A percentile compares a stretch with the other conserved stretches of the same genome.
phyloP scores from a whole-genome alignment of 1,284 basidiomycete genomes.

The Afroboletus lepidellus region DNA sequence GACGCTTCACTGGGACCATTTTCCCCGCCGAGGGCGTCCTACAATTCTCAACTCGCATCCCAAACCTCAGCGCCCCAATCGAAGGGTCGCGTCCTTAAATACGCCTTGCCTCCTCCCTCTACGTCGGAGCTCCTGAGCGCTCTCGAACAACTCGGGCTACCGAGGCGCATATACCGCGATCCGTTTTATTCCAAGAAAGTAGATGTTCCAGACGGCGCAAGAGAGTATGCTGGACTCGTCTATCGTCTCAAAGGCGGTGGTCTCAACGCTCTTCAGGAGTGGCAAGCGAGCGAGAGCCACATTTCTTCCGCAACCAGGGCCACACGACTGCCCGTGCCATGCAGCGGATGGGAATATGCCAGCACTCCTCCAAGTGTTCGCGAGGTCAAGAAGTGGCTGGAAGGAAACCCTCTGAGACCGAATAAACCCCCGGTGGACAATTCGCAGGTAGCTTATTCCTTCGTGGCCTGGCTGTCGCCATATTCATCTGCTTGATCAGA shows the following conservation, averaged over 20 bases:
- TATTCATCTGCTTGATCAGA: slow-evolving; percentile 43
- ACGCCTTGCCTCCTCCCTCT: slow-evolving; percentile 56
- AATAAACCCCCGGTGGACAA: neutral
- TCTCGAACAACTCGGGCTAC: slow-evolving; percentile 53
- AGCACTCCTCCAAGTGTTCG: slow-evolving; percentile 57
- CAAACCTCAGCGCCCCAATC: slow-evolving; percentile 1
- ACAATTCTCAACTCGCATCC: slow-evolving; percentile 10
- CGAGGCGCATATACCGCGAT: slow-evolving; percentile 65
- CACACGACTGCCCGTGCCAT: slow-evolving; percentile 4
- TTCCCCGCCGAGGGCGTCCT: slow-evolving; percentile 20
- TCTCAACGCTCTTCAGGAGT: slow-evolving; percentile 51
- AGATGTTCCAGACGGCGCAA: slow-evolving; percentile 69
- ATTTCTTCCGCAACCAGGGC: slow-evolving; percentile 1
- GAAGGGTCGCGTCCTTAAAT: slow-evolving; percentile 35
- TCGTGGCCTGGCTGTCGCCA: neutral
- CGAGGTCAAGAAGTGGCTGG: slow-evolving; percentile 50
- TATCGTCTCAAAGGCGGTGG: slow-evolving; percentile 70
- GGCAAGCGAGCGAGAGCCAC: slow-evolving; percentile 35
- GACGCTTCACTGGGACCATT: neutral
- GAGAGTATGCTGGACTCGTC: slow-evolving; percentile 80
- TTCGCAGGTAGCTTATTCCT: slow-evolving; percentile 46
- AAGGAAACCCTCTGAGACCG: neutral
- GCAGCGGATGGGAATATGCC: slow-evolving; percentile 77
- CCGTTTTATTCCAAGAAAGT: slow-evolving; percentile 76
- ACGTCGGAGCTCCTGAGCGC: slow-evolving; percentile 49